Conservation (phyloP, 441 rosid species). For the Brassica hybrid region DNA sequence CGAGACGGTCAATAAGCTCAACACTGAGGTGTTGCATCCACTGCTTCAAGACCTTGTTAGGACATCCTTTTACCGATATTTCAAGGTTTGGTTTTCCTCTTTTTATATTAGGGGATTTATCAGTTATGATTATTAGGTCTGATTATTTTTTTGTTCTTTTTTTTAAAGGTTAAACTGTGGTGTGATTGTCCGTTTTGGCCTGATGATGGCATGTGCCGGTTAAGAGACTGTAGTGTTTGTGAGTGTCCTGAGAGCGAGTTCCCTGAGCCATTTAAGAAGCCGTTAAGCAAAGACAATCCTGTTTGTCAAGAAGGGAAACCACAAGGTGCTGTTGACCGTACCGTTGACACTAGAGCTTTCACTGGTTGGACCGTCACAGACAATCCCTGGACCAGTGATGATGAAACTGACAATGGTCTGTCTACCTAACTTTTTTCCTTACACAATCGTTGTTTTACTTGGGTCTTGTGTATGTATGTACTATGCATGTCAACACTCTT, state of each 20-base stretch:
- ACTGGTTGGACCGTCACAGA: slow-evolving; percentile 87
- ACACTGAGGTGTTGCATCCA: slow-evolving; percentile 77
- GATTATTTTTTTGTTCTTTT: no score
- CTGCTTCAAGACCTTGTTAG: slow-evolving; percentile 73
- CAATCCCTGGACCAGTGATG: slow-evolving; percentile 96
- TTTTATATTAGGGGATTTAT: no score
- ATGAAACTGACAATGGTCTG: slow-evolving; percentile 83
- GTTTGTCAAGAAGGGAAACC: slow-evolving; percentile 95
- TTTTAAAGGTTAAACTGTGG: slow-evolving; percentile 81
- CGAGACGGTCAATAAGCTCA: slow-evolving; percentile 75
- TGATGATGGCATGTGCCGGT: slow-evolving; percentile 95
- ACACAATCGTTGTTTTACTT: background rate
- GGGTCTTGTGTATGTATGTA: background rate
- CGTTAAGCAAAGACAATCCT: slow-evolving; percentile 69
- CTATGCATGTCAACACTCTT: no score
- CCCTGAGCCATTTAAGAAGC: slow-evolving; percentile 73
- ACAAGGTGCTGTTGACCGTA: slow-evolving; percentile 84
- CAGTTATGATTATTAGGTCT: no score
- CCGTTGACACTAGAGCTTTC: slow-evolving; percentile 71
- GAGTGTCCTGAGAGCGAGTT: slow-evolving; percentile 94
- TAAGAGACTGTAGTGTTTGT: slow-evolving; percentile 93
- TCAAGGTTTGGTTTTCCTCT: slow-evolving; percentile 61
- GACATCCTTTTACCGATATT: slow-evolving; percentile 83
- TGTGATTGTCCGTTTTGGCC: slow-evolving; percentile 99
- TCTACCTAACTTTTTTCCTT: background rate